Percentiles rank a stretch among this genome's conserved stretches.
These are phyloP conservation scores for Yamadazyma takamatsuzukensis DNA, from an alignment of 805 yeast genomes.

Conservation along the genomic window DNA sequence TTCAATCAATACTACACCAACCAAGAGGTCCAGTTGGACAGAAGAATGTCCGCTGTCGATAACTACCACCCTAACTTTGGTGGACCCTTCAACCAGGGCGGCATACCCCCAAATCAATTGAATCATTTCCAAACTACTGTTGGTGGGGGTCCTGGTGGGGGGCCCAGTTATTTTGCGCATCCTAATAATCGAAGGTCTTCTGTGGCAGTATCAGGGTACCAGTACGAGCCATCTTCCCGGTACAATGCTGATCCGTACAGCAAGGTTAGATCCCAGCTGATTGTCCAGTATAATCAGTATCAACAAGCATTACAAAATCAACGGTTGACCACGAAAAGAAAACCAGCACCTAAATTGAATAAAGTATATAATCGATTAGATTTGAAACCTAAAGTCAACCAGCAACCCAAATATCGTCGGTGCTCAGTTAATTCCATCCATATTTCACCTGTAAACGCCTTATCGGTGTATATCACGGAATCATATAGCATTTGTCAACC, in stretches of 20 bases:
- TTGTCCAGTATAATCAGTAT: constrained; percentile 32
- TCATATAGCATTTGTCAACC: constrained; percentile 87
- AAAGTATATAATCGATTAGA: constrained; percentile 45
- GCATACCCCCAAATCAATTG: not conserved
- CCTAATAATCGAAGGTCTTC: constrained; percentile 10
- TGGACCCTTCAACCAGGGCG: not conserved
- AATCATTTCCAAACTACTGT: not conserved
- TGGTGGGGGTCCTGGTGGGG: too few species aligned
- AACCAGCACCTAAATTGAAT: constrained; percentile 47
- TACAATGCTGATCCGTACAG: not conserved
- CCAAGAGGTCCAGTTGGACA: constrained; percentile 31
- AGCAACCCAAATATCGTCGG: constrained; percentile 66
- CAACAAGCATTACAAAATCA: constrained; percentile 25
- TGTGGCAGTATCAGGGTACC: constrained; percentile 11
- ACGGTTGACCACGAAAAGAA: constrained; percentile 16
- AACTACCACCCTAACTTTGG: not conserved
- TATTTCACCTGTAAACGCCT: constrained; percentile 76
- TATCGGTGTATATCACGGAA: constrained; percentile 72
- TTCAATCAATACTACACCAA: constrained; percentile 39
- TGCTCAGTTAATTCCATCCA: constrained; percentile 61
- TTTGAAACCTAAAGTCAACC: constrained; percentile 56
- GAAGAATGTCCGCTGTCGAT: constrained; percentile 14
- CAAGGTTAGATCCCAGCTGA: constrained; percentile 24
- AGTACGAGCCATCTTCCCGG: constrained; percentile 2
- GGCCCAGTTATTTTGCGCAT: not conserved